Evolutionary conservation across 441 rosid genomes (phyloP).

Genomic region (Adansonia gregorii): DNA sequence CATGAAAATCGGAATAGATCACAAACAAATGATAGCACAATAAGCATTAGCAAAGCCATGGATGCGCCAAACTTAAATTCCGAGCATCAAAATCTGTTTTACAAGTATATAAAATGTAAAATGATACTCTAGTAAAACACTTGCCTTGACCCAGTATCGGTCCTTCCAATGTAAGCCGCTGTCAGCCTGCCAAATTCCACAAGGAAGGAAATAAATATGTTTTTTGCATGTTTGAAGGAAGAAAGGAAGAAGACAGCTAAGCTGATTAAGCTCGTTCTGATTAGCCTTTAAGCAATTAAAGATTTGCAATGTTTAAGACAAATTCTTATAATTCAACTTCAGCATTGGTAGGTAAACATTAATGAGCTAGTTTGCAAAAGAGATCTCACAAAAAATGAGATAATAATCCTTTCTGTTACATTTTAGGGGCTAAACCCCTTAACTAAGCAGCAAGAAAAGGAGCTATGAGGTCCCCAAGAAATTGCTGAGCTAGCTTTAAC

Average conservation of each 20-base stretch:
- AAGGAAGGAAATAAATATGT: neutral
- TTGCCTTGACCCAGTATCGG: constrained; percentile 96
- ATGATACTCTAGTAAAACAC: constrained; percentile 31
- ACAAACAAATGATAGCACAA: neutral
- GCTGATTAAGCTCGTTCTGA: constrained; percentile 3
- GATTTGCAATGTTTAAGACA: neutral
- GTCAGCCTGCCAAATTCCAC: constrained; percentile 65
- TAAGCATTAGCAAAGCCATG: neutral
- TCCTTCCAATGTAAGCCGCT: constrained; percentile 65
- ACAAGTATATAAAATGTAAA: neutral
- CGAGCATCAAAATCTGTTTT: neutral
- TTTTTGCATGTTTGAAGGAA: neutral
- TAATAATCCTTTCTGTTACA: neutral
- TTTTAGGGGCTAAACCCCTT: neutral
- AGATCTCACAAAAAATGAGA: neutral
- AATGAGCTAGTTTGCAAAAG: neutral
- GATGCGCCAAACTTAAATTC: neutral
- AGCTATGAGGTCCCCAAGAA: neutral
- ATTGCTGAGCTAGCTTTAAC: neutral
- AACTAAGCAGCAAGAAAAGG: neutral
- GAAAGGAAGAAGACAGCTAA: neutral
- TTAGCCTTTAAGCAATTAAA: neutral
- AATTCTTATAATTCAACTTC: constrained; percentile 17
- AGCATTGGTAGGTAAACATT: constrained; percentile 2
- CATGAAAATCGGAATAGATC: neutral